These are phyloP conservation scores for Epichloe sp. DNA, from an alignment of 2,329 filamentous ascomycete genomes.

Conservation along the genomic window DNA sequence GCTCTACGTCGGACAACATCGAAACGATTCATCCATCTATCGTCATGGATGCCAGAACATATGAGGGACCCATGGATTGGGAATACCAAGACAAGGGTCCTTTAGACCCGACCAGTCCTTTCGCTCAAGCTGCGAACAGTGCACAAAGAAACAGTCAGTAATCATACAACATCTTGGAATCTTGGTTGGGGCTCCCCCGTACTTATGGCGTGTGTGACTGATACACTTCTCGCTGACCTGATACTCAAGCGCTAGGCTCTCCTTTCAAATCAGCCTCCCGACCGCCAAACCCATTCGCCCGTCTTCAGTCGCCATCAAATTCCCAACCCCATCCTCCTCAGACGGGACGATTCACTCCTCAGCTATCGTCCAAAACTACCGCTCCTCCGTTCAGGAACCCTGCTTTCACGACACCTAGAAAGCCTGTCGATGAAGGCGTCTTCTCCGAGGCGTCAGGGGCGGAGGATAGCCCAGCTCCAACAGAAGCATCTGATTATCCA, in stretches of 20 bases:
- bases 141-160: slow-evolving; percentile 29
- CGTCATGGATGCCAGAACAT: slow-evolving; percentile 40
- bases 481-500: slow-evolving; percentile 40
- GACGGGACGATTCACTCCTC: slow-evolving; percentile 33
- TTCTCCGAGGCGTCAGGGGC: slow-evolving; percentile 43
- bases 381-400: slow-evolving; percentile 48
- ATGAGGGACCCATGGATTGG: slow-evolving; percentile 54
- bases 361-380: slow-evolving; percentile 26
- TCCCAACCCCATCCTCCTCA: slow-evolving; percentile 25
- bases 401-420: slow-evolving; percentile 50
- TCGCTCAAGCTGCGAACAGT: slow-evolving; percentile 37
- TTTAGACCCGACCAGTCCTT: slow-evolving; percentile 48
- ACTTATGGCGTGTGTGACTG: not conserved
- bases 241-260: slow-evolving; percentile 23
- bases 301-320: slow-evolving; percentile 27
- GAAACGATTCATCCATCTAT: not conserved
- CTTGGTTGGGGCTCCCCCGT: not conserved
- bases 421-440: slow-evolving; percentile 37
- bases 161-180: not conserved
- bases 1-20: not conserved
- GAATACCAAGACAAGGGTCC: slow-evolving; percentile 47
- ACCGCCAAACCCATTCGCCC: slow-evolving; percentile 22
- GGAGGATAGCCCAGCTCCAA: slow-evolving; percentile 47
- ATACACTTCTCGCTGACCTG: slow-evolving; percentile 10
- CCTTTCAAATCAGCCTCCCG: slow-evolving; percentile 22